Percentiles rank a stretch among this genome's conserved stretches.
Conservation (phyloP, 2,329 filamentous ascomycete species). For the Cryoendolithus antarcticus region DNA sequence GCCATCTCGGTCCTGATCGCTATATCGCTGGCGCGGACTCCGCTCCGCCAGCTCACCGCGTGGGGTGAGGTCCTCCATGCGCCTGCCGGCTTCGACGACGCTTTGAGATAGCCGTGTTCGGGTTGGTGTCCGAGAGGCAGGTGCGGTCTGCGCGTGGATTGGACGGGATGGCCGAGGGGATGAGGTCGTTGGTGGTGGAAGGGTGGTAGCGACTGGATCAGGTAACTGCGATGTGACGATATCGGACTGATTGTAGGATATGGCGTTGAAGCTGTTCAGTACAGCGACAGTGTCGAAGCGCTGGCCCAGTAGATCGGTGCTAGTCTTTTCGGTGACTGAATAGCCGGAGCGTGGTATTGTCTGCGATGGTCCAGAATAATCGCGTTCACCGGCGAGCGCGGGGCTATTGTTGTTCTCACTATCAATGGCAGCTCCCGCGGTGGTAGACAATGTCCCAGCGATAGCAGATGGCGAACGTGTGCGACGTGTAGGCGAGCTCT, state of each 20-base stretch:
- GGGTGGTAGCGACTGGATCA: too few relatives aligned
- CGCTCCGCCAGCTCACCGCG: conserved; percentile 36
- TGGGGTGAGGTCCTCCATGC: conserved; percentile 37
- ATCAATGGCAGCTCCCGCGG: too few relatives aligned
- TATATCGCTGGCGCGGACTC: conserved; percentile 56
- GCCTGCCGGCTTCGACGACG: conserved; percentile 30
- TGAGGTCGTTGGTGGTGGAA: too few relatives aligned
- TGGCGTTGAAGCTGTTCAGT: conserved; percentile 24
- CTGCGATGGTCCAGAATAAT: too few relatives aligned
- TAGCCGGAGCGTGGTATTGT: conserved; percentile 11
- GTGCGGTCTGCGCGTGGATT: conserved; percentile 1
- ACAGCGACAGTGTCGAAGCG: conserved; percentile 29
- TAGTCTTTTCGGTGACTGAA: conserved; percentile 22
- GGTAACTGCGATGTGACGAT: too few relatives aligned
- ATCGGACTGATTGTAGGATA: too few relatives aligned
- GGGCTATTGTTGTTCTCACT: too few relatives aligned
- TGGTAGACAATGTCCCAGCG: too few relatives aligned
- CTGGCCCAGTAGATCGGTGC: conserved; percentile 25
- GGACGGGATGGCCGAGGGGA: conserved; percentile 1
- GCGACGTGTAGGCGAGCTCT: too few relatives aligned
- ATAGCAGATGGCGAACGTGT: too few relatives aligned
- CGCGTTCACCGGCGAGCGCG: too few relatives aligned
- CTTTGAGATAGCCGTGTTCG: conserved; percentile 25
- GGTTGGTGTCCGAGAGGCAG: conserved; percentile 6
- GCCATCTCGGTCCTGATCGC: conserved; percentile 60